A percentile compares a stretch with the other conserved stretches of the same genome.
Evolutionary conservation across 2,329 filamentous ascomycete species (phyloP).

Genomic region (Arthrobotrys megalospora): DNA sequence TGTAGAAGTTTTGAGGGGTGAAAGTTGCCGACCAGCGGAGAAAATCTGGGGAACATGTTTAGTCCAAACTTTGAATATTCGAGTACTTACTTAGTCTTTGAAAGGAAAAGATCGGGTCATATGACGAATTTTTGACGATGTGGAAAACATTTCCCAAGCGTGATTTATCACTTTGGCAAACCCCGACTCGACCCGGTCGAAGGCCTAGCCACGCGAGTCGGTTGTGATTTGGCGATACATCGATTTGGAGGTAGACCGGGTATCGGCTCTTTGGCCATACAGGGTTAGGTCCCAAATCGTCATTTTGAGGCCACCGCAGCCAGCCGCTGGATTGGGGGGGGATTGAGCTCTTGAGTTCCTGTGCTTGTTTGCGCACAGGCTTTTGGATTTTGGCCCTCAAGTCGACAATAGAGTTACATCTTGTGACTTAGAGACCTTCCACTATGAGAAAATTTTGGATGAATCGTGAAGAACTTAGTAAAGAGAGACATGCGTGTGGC

Average conservation of each 20-base stretch:
- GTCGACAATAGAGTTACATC: conserved; percentile 9
- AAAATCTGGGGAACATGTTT: background rate
- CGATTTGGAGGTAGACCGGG: conserved; percentile 33
- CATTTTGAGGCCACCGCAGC: conserved; percentile 40
- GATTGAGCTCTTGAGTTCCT: conserved; percentile 35
- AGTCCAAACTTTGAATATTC: background rate
- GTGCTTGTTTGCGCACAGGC: conserved; percentile 36
- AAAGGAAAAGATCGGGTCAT: conserved; percentile 38
- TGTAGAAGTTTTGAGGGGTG: background rate
- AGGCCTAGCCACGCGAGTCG: conserved; percentile 54
- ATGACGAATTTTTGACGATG: conserved; percentile 34
- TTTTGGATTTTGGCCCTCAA: conserved; percentile 17
- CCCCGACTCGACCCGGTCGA: conserved; percentile 13
- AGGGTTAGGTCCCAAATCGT: conserved; percentile 37
- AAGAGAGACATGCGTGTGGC: conserved; percentile 20
- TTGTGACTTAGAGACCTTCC: conserved; percentile 29
- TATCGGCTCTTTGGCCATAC: conserved; percentile 32
- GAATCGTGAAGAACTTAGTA: conserved; percentile 3
- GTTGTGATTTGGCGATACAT: conserved; percentile 35
- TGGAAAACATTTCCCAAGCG: background rate
- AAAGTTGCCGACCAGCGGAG: conserved; percentile 1
- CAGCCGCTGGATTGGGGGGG: conserved; percentile 1
- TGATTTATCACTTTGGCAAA: conserved; percentile 11
- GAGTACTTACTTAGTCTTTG: background rate
- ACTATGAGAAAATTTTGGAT: conserved; percentile 21